phyloP scores from a whole-genome alignment of 139 green algal genomes.

The Chlamydomonas applanata region DNA sequence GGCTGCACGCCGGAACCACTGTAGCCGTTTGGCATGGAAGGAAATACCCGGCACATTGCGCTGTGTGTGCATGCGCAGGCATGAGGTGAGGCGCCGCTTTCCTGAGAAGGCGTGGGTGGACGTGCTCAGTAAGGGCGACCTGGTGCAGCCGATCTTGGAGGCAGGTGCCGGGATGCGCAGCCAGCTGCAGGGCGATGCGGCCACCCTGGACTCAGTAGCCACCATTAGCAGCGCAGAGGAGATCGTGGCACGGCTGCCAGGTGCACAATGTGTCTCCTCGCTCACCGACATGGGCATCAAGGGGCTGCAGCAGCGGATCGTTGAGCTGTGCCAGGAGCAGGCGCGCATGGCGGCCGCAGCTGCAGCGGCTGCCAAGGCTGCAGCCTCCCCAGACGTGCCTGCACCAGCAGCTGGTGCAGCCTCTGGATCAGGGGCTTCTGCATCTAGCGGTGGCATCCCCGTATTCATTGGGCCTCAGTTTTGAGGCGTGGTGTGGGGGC shows the following conservation, averaged over 20 bases:
- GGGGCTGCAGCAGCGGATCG: slow-evolving; percentile 56
- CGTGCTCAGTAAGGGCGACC: slow-evolving; percentile 89
- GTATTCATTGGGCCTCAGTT: no score
- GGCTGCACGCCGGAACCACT: no score
- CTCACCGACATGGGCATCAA: slow-evolving; percentile 66
- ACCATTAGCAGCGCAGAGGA: slow-evolving; percentile 12
- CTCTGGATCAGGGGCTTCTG: no score
- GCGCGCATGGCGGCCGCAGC: not conserved
- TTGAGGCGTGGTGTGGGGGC: no score
- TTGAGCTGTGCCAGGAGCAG: slow-evolving; percentile 50
- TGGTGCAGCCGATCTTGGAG: slow-evolving; percentile 64
- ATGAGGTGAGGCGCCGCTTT: slow-evolving; percentile 68
- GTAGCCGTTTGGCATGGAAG: no score
- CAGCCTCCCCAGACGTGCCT: no score
- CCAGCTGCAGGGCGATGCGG: not conserved
- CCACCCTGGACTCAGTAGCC: not conserved
- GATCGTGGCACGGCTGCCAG: slow-evolving; percentile 44
- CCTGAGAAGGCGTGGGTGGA: slow-evolving; percentile 86
- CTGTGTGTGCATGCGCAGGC: not conserved
- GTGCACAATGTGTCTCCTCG: slow-evolving; percentile 64
- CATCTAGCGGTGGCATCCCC: no score
- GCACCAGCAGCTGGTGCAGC: no score
- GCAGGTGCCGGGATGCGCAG: not conserved
- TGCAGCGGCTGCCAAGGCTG: no score
- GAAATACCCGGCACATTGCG: no score